phyloP scores from a whole-genome alignment of 371 early-diverging fungal genomes.

The Mucor circinelloides region DNA sequence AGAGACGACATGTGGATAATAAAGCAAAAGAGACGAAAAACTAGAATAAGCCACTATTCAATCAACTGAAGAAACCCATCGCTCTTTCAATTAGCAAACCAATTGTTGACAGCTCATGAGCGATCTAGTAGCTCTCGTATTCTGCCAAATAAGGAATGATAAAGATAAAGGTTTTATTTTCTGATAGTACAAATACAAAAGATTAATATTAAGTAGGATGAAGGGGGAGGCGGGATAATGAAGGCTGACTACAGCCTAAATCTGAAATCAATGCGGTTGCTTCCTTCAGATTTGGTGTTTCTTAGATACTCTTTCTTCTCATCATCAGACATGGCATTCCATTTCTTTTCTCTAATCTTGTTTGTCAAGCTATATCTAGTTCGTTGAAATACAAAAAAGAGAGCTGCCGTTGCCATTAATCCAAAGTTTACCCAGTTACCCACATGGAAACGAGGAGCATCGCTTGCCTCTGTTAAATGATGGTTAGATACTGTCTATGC shows the following conservation, averaged over 20 bases:
- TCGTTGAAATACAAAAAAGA: conserved; percentile 25
- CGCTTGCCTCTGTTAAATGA: not conserved
- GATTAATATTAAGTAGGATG: not conserved
- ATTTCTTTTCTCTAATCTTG: conserved; percentile 31
- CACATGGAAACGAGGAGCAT: conserved; percentile 42
- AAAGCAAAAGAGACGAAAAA: not conserved
- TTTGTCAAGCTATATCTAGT: conserved; percentile 36
- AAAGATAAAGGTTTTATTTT: too few relatives aligned
- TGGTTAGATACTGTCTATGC: not conserved
- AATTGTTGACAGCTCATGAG: too few relatives aligned
- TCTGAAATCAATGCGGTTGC: conserved; percentile 39
- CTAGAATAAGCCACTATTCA: not conserved
- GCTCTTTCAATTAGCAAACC: not conserved
- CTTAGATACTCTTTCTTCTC: conserved; percentile 29
- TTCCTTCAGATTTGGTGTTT: conserved; percentile 35
- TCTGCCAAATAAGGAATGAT: too few relatives aligned
- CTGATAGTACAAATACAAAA: not conserved
- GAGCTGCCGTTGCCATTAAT: not conserved
- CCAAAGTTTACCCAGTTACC: conserved; percentile 45
- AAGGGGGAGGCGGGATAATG: not conserved
- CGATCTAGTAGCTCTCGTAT: too few relatives aligned
- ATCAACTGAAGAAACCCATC: not conserved
- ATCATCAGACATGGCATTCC: conserved; percentile 31
- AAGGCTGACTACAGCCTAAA: conserved; percentile 27
- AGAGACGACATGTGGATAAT: conserved; percentile 32